Evolutionary conservation across 345 rosid genomes (phyloP), one percentile per base, ranked within the genome.

Genomic region (Populus davidiana): DNA sequence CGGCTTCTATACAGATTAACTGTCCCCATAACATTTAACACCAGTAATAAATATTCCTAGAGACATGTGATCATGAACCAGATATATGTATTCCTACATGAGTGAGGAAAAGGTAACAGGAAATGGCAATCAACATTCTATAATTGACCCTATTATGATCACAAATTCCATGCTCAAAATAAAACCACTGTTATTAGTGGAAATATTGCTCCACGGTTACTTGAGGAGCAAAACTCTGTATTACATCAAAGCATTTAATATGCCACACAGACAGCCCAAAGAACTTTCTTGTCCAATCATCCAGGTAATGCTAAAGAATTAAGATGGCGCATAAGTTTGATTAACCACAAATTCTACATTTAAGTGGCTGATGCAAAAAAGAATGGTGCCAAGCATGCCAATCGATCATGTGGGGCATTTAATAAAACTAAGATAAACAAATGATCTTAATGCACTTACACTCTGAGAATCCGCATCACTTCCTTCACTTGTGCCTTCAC

Each of bases 401-500:
- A 59, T 59, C 29, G 2, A 59, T 59, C 29, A 23, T 3, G 29
- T 59, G 27, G 44, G 49, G 63, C 6, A 21, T 71, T 29, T 67
- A 68, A 49, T 39, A 44, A 56, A 66, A 69, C 18, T 12, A 64
- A 82, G 67, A 56, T 16, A 35, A 21, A 44, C 14, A 73, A 70
- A 2, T 67, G 56, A 81, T 65, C 67, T 47, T 69, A 73, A 12
- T 0, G 75, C 27, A 82, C 97, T 90, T 86, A 96, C 99, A 73
- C 86, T 91, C 78, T 92, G 97, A 75, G 98, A 93, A 85, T 91
- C 88, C 49, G 88, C 97, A 81, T 96, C 99, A 77, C 99, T 93
- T 84, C 98, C 98, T 89, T 92, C 98, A 85, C 98, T 96, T 69
- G 97, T 86, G 80, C 96, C 98, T 83, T 92, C 99, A 83, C 97